phyloP scores from a whole-genome alignment of 2,329 filamentous ascomycete genomes.

The Ampelomyces quisqualis region DNA sequence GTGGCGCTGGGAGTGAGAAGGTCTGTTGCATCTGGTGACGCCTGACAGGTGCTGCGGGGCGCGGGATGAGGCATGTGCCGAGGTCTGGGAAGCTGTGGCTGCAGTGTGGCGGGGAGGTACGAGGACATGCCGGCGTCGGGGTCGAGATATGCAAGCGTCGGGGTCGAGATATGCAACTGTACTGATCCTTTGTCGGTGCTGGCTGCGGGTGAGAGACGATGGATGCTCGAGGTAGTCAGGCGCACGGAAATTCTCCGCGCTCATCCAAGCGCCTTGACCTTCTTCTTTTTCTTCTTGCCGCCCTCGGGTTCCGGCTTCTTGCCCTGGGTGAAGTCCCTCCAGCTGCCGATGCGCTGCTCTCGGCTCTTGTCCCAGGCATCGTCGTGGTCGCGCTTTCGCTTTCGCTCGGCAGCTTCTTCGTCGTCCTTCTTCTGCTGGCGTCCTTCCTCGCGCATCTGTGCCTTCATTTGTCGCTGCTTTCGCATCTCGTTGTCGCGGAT shows the following conservation, averaged over 20 bases:
- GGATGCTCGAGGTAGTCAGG: too few relatives aligned
- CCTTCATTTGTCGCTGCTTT: slow-evolving; percentile 80
- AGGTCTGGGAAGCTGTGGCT: too few relatives aligned
- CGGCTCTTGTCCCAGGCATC: slow-evolving; percentile 93
- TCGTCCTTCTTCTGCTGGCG: slow-evolving; percentile 83
- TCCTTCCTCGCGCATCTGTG: slow-evolving; percentile 94
- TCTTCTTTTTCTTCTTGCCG: slow-evolving; percentile 53
- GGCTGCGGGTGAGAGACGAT: too few relatives aligned
- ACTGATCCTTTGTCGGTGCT: too few relatives aligned
- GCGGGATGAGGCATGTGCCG: too few relatives aligned
- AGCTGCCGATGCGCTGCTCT: slow-evolving; percentile 88
- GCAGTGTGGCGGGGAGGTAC: too few relatives aligned
- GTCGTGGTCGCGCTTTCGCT: slow-evolving; percentile 76
- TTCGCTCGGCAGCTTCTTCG: slow-evolving; percentile 69
- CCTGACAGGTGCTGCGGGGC: too few relatives aligned
- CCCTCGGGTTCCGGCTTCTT: slow-evolving; percentile 51
- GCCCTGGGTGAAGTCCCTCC: slow-evolving; percentile 84
- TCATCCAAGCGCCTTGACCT: slow-evolving; percentile 56
- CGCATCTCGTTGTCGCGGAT: slow-evolving; percentile 91
- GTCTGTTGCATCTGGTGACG: too few relatives aligned
- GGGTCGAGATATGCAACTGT: too few relatives aligned
- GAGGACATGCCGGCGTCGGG: too few relatives aligned
- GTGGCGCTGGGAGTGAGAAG: too few relatives aligned
- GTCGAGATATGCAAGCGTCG: too few relatives aligned
- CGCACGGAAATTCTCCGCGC: neutral